Evolutionary conservation across 177 flowering plant genomes (phyloP).

Genomic region (Vitis hybrid): DNA sequence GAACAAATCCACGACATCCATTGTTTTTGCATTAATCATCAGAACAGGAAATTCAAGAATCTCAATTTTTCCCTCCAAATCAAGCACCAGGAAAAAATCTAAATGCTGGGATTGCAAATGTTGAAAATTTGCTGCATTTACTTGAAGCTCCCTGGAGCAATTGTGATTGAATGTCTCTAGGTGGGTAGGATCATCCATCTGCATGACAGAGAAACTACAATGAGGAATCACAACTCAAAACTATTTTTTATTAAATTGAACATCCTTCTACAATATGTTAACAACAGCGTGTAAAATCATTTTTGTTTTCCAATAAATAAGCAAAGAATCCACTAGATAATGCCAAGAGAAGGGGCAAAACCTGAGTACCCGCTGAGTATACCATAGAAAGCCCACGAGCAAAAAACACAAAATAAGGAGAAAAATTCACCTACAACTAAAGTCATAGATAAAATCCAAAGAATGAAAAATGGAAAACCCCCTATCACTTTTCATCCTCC

Average conservation of each 20-base stretch:
- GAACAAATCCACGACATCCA: slow-evolving; percentile 72
- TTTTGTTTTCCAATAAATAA: too few relatives aligned
- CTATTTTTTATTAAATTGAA: too few relatives aligned
- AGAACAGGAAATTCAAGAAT: slow-evolving; percentile 95
- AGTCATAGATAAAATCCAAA: not conserved
- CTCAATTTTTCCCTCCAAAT: slow-evolving; percentile 96
- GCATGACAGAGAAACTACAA: slow-evolving; percentile 14
- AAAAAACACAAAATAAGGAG: too few relatives aligned
- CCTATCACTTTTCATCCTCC: too few relatives aligned
- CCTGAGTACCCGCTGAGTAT: too few relatives aligned
- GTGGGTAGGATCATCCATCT: slow-evolving; percentile 82
- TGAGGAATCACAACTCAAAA: not conserved
- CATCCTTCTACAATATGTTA: too few relatives aligned
- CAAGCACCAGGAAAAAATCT: slow-evolving; percentile 85
- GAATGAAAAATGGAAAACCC: too few relatives aligned
- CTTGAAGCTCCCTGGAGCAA: slow-evolving; percentile 50
- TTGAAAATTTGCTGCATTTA: slow-evolving; percentile 28
- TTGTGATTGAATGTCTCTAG: slow-evolving; percentile 73
- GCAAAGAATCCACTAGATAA: too few relatives aligned
- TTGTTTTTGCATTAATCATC: slow-evolving; percentile 65
- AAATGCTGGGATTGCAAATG: slow-evolving; percentile 44
- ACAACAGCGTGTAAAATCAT: too few relatives aligned
- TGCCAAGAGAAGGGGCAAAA: too few relatives aligned
- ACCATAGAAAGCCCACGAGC: too few relatives aligned
- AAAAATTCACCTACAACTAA: not conserved